Evolutionary conservation across 164 flowering plant genomes (phyloP).

Genomic region (Santalum album): DNA sequence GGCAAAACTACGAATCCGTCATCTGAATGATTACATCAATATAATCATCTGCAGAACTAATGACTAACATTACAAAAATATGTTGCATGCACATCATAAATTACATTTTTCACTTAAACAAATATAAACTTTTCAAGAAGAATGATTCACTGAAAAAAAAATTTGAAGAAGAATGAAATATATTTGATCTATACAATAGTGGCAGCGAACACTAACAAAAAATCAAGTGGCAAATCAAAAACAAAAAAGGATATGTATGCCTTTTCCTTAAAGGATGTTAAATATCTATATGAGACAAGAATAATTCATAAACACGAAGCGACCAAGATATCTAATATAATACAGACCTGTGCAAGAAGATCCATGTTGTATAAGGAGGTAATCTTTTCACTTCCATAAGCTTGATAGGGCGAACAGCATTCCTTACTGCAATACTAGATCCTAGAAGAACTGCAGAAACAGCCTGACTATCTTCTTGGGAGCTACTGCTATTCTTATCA

Average conservation of each 20-base stretch:
- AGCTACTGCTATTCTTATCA: constrained; percentile 37
- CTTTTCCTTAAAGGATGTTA: too few species aligned
- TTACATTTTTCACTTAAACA: too few species aligned
- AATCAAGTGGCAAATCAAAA: background rate
- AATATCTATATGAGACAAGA: background rate
- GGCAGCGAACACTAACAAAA: background rate
- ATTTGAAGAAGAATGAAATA: too few species aligned
- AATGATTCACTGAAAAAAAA: too few species aligned
- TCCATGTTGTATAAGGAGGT: constrained; percentile 97
- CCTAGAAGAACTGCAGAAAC: constrained; percentile 69
- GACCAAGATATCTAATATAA: too few species aligned
- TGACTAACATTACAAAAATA: background rate
- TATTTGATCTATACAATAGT: too few species aligned
- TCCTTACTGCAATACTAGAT: constrained; percentile 58
- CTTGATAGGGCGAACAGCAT: constrained; percentile 63
- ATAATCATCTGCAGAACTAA: background rate
- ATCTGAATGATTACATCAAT: too few species aligned
- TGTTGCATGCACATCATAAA: too few species aligned
- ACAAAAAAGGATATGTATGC: too few species aligned
- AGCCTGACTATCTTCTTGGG: constrained; percentile 57
- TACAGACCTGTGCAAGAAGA: constrained; percentile 92
- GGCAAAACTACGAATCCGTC: too few species aligned
- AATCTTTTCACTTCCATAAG: constrained; percentile 66
- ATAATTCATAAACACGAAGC: background rate
- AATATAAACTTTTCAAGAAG: too few species aligned